Percentiles rank a stretch among this genome's conserved stretches.
Evolutionary conservation across 192 early-diverging fungal genomes (phyloP).

Genomic region (Entomortierella beljakovae): DNA sequence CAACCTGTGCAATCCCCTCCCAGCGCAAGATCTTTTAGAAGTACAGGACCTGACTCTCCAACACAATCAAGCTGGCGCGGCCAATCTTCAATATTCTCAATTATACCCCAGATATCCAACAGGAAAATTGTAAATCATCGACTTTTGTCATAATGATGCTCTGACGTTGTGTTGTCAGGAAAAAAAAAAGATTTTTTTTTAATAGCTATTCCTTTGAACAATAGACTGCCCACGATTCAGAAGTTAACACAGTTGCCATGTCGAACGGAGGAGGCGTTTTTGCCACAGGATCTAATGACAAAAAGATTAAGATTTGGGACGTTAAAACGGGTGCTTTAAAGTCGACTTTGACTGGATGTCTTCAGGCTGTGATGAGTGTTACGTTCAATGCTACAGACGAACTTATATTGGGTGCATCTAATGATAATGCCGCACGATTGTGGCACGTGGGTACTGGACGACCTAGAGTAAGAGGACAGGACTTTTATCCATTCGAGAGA

Average conservation of each 20-base stretch:
- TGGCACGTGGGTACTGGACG: constrained; percentile 86
- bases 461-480: constrained; percentile 73
- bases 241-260: constrained; percentile 85
- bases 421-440: constrained; percentile 90
- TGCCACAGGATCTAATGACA: constrained; percentile 87
- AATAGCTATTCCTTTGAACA: constrained; percentile 2
- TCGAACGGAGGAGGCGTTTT: constrained; percentile 74
- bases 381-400: constrained; percentile 79
- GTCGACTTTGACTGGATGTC: constrained; percentile 80
- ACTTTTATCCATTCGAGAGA: no score
- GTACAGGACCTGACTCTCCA: constrained; percentile 39
- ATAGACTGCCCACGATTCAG: constrained; percentile 77
- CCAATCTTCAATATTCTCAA: constrained; percentile 43
- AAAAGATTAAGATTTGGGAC: constrained; percentile 83
- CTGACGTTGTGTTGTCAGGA: not conserved
- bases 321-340: constrained; percentile 72
- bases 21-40: constrained; percentile 40
- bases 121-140: constrained; percentile 39
- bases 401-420: constrained; percentile 82
- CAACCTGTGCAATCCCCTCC: constrained; percentile 25
- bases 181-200: not conserved
- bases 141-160: constrained; percentile 15
- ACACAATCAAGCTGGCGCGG: constrained; percentile 47
- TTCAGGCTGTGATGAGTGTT: constrained; percentile 88
- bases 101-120: constrained; percentile 39